These are phyloP conservation scores for Zygoascus sp. DNA, from an alignment of 1,139 yeast species.

Conservation along the genomic window DNA sequence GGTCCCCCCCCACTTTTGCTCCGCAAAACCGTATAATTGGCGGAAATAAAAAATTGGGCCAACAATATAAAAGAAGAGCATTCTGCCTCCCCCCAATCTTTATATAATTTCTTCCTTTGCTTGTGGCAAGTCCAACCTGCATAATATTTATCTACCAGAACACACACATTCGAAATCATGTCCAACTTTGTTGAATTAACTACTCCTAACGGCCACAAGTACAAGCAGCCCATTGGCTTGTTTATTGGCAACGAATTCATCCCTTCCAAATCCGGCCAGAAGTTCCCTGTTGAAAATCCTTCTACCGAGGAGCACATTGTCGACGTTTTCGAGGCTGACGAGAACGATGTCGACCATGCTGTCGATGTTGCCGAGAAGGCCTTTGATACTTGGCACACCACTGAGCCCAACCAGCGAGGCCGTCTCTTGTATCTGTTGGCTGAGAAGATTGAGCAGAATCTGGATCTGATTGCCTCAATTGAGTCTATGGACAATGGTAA, in stretches of 20 bases:
- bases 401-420: conserved; percentile 44
- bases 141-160: not conserved
- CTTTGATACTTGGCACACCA: conserved; percentile 46
- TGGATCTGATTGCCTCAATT: conserved; percentile 48
- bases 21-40: conserved; percentile 6
- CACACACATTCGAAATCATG: not conserved
- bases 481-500: conserved; percentile 63
- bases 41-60: not conserved
- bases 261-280: conserved; percentile 55
- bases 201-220: conserved; percentile 53
- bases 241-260: conserved; percentile 81
- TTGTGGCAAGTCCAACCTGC: not conserved
- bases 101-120: not conserved
- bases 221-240: conserved; percentile 71
- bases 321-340: conserved; percentile 50
- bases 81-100: not conserved
- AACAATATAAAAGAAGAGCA: not conserved
- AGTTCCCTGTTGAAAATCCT: conserved; percentile 40
- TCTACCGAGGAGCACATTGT: conserved; percentile 50
- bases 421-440: conserved; percentile 47
- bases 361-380: conserved; percentile 55
- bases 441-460: conserved; percentile 47
- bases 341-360: conserved; percentile 55
- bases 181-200: conserved; percentile 33
- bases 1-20: conserved; percentile 1